Conservation (phyloP, 441 rosid species). For the Pelargonium fulgidum region DNA sequence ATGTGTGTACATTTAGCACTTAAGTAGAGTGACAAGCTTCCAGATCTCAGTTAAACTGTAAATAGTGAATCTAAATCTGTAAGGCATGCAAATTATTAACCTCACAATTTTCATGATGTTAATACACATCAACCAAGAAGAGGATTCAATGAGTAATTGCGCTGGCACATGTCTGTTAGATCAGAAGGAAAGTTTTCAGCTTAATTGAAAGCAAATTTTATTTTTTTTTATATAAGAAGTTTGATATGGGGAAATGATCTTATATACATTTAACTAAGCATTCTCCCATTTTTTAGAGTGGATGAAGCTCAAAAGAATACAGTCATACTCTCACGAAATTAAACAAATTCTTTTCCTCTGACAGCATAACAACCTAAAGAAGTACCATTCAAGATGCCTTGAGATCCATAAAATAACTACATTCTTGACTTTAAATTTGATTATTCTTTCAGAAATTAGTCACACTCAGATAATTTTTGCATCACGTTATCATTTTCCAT, state of each 20-base stretch:
- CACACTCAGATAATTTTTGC: background rate
- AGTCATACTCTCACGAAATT: background rate
- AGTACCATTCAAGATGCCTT: too few relatives aligned
- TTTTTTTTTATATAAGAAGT: background rate
- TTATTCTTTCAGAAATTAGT: background rate
- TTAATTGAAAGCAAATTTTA: background rate
- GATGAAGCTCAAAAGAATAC: background rate
- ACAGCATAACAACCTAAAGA: too few relatives aligned
- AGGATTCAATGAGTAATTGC: background rate
- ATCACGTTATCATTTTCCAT: background rate
- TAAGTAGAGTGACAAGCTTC: background rate
- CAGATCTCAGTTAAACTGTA: too few relatives aligned
- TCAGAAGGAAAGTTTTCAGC: background rate
- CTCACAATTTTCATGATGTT: background rate
- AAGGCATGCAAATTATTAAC: background rate
- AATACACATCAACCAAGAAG: background rate
- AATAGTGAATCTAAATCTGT: too few relatives aligned
- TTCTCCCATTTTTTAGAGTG: background rate
- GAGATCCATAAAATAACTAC: background rate
- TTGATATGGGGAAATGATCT: background rate
- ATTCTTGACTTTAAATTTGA: background rate
- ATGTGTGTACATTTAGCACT: background rate
- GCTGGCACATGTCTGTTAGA: background rate
- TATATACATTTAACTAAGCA: background rate
- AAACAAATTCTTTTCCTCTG: background rate